Evolutionary conservation across 2,329 filamentous ascomycete species (phyloP), one percentile per base, ranked within the genome.

Genomic region (Fusarium praegraminearum): DNA sequence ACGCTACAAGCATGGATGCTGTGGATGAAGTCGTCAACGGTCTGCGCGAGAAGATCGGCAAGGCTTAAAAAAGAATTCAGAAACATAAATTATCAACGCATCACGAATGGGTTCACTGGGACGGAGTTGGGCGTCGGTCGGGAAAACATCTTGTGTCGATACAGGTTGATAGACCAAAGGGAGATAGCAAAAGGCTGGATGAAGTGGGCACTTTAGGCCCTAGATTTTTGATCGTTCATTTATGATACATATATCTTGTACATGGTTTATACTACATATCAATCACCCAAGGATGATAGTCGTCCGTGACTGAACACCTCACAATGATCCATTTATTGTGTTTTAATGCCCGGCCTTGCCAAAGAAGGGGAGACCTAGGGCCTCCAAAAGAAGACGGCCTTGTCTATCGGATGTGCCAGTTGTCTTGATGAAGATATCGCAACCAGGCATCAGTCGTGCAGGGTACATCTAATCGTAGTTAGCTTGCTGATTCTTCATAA

Each of bases 1-100:
- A 97, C 76, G 93, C 95, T 0, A 83, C 82, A 22, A 90, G 98
- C 78, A 98, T 98, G 96, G 92, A 94, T 55, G 90, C 89, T 10
- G 89, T 97, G 41, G 93, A 98, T 79, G 83, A 80, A 32, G 82
- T 97, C 50, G 93, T 97, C 78, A 83, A 87, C 53, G 87, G 83
- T 35, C 81, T 97, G 64, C 88, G 87, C 73, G 84, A 88, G 50
- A 84, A 83, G 74, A 83, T 81, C 30, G 78, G 80, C 71, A 78
- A 76, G 57, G 75, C 77, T 26, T 66, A 57, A 38, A 47, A 50
- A 56, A 35, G 45, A 49, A 30, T 52, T 32, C 13, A 4, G 41
- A 40, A 54, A 35, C 33, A 47, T 38, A 43, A 49, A 61, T 32
- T 24, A 60, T 51, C 57, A 32, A 56, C 22, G 41, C 15, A 67